Evolutionary conservation across 176 grass and related monocot species (phyloP), one percentile per base, ranked within the genome.

Genomic region (Oryza australiensis): DNA sequence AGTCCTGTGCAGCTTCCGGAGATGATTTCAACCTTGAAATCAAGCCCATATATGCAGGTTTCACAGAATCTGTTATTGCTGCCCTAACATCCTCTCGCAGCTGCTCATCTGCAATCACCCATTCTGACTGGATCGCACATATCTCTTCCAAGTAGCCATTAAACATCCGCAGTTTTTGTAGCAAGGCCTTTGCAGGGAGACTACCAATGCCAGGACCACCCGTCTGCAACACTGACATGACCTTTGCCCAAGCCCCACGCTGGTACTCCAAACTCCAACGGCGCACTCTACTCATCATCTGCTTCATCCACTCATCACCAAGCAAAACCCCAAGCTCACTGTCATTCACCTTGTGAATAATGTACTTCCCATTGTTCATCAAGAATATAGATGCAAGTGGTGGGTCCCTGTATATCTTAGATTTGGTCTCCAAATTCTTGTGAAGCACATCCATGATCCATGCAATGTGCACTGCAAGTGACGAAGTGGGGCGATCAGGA

Each of bases 371-470:
- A 12, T 99, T 99, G 64, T 99, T 99, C 87, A 99, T 91, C 22
- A 99, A 74, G 76, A 99, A 99, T 70, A 99, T 89, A 80, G 77
- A 93, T 66, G 93, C 87, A 65, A 99, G 90, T 16, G 96, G 80
- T 0, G 85, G 87, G 53, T 99, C 90, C 41, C 80, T 86, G 24
- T 99, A 95, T 72, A 93, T 84, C 87, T 95, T 94, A 9, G 96
- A 95, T 43, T 99, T 99, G n/a, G 82, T 84, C 69, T 99, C 96
- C 45, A 99, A 46, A 68, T 99, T 99, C 67, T 90, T 91, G 53
- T 95, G 91, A 68, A 99, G 88, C 64, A 99, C 96, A 77, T 99
- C 96, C 96, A 99, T 99, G 87, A 99, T 99, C 96, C 96, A 99
- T 3, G 90, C 88, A 70, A 99, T 89, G 51, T 99, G 93, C 80